These are phyloP conservation scores for Rhodotorula sp. DNA, from an alignment of 1,284 basidiomycete genomes.

Conservation along the genomic window DNA sequence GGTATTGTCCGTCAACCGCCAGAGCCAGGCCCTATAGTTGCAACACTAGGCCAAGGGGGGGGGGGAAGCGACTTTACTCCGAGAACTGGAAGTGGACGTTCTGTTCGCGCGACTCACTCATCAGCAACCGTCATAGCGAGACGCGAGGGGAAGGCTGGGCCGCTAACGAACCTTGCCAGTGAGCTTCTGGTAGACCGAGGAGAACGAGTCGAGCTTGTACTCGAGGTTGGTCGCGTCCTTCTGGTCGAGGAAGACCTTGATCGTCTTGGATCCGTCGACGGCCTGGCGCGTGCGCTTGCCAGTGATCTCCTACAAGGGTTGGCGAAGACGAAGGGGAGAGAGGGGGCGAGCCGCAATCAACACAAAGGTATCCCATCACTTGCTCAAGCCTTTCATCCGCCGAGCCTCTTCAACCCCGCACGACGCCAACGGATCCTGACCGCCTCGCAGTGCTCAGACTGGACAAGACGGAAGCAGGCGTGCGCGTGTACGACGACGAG, in stretches of 20 bases:
- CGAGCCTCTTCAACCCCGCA: neutral
- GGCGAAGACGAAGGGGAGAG: neutral
- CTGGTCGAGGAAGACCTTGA: constrained; percentile 95
- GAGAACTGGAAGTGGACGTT: constrained; percentile 41
- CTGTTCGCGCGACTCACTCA: constrained; percentile 25
- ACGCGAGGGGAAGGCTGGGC: neutral
- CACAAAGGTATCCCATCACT: constrained; percentile 33
- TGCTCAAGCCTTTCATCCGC: constrained; percentile 24
- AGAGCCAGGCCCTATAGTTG: no score
- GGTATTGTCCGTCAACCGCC: no score
- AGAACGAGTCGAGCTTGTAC: constrained; percentile 98
- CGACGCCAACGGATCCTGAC: neutral
- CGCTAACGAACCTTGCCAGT: constrained; percentile 2
- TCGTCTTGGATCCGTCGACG: constrained; percentile 84
- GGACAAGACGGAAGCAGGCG: neutral
- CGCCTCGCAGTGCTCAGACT: neutral
- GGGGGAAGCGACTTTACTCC: constrained; percentile 4
- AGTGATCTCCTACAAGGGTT: constrained; percentile 65
- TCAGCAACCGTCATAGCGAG: neutral
- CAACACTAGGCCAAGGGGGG: neutral
- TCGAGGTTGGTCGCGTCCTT: constrained; percentile 98
- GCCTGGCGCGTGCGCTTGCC: constrained; percentile 94
- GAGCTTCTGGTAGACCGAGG: constrained; percentile 80
- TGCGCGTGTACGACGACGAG: neutral
- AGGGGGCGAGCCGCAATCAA: constrained; percentile 41